phyloP scores from a whole-genome alignment of 2,329 filamentous ascomycete genomes.

The Monosporascus sp. region DNA sequence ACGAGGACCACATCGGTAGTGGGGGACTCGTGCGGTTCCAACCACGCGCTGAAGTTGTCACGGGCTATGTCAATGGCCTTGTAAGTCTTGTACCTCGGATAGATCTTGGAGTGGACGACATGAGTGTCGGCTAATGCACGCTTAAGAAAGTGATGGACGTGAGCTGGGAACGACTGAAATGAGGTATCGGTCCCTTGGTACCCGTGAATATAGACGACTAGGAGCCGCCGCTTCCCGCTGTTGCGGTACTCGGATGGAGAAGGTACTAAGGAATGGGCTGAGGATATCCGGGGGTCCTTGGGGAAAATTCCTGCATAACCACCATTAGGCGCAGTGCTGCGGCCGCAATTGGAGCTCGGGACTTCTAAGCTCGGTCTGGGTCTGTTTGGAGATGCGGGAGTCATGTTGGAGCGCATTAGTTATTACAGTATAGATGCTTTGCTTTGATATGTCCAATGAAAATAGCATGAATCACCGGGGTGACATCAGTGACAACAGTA shows the following conservation, averaged over 20 bases:
- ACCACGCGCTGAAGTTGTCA: constrained; percentile 79
- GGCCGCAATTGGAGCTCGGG: constrained; percentile 1
- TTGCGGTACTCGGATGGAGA: constrained; percentile 20
- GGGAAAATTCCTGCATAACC: constrained; percentile 14
- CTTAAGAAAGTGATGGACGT: constrained; percentile 72
- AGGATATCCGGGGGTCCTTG: constrained; percentile 44
- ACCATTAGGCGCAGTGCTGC: constrained; percentile 1
- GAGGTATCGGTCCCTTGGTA: constrained; percentile 86
- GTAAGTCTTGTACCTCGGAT: constrained; percentile 74
- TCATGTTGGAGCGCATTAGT: neutral
- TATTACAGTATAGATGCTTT: neutral
- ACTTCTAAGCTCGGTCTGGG: constrained; percentile 1
- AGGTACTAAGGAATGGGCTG: constrained; percentile 35
- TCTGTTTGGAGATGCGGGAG: neutral
- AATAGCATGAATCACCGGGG: neutral
- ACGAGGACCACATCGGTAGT: constrained; percentile 76
- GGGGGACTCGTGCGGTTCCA: constrained; percentile 68
- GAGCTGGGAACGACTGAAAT: constrained; percentile 81
- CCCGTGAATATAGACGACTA: constrained; percentile 82
- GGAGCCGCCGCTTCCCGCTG: constrained; percentile 49
- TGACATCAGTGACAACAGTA: neutral
- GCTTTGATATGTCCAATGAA: neutral
- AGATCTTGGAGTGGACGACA: constrained; percentile 80
- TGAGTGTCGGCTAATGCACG: constrained; percentile 65
- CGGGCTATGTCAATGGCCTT: constrained; percentile 66